phyloP scores from a whole-genome alignment of 192 early-diverging fungal genomes.

The Podila minutissima region DNA sequence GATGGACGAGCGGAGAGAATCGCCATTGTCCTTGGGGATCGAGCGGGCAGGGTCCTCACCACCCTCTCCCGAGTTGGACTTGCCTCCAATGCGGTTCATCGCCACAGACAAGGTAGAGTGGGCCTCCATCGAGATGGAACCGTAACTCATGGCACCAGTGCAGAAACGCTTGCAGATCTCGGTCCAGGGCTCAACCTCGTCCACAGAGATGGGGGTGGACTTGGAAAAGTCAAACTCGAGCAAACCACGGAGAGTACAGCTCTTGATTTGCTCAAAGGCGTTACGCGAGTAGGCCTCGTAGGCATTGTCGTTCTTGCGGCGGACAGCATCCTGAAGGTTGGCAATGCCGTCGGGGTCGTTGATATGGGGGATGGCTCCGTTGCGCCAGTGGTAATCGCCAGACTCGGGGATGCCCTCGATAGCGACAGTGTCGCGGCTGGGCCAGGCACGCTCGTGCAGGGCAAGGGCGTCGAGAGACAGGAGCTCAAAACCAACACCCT shows the following conservation, averaged over 20 bases:
- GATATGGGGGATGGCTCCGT: conserved; percentile 91
- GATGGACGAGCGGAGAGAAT: conserved; percentile 91
- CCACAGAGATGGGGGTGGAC: conserved; percentile 80
- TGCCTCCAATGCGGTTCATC: conserved; percentile 97
- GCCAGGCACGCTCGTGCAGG: conserved; percentile 88
- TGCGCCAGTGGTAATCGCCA: conserved; percentile 98
- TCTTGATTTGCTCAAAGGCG: conserved; percentile 83
- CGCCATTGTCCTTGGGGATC: conserved; percentile 73
- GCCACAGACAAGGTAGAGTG: conserved; percentile 93
- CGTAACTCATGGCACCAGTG: conserved; percentile 99
- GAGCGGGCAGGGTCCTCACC: conserved; percentile 95
- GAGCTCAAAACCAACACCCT: conserved; percentile 77
- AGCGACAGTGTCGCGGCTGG: conserved; percentile 69
- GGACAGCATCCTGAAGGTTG: conserved; percentile 95
- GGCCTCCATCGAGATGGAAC: conserved; percentile 95
- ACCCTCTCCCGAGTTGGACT: conserved; percentile 99
- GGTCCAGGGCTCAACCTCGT: conserved; percentile 99
- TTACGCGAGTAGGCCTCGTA: conserved; percentile 88
- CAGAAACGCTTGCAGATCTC: conserved; percentile 94
- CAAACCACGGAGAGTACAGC: conserved; percentile 94
- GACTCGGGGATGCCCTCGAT: conserved; percentile 86
- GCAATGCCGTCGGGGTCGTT: conserved; percentile 90
- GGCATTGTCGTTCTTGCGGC: conserved; percentile 86
- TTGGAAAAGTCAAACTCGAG: conserved; percentile 88
- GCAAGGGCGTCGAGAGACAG: conserved; percentile 90